phyloP scores from a whole-genome alignment of 176 grass and related monocot genomes.

The Lolium perenne region DNA sequence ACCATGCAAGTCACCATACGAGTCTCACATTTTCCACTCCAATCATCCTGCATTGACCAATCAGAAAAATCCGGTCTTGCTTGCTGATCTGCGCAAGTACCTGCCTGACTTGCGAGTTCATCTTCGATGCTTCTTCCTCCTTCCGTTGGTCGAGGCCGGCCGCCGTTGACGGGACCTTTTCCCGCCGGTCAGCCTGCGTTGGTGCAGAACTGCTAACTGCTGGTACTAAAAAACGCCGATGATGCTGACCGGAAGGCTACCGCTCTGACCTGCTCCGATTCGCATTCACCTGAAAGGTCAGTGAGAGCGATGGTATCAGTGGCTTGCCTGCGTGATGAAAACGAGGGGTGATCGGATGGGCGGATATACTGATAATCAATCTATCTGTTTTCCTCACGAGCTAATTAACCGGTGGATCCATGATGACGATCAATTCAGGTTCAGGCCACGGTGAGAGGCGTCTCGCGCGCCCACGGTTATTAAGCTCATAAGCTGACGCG shows the following conservation, averaged over 20 bases:
- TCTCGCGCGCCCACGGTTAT: not conserved
- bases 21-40: too few relatives aligned
- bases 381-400: not conserved
- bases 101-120: conserved; percentile 36
- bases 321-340: conserved; percentile 42
- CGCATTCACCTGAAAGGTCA: conserved; percentile 11
- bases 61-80: too few relatives aligned
- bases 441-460: not conserved
- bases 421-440: not conserved
- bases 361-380: not conserved
- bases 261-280: not conserved
- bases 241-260: conserved; percentile 12
- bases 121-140: not conserved
- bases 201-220: too few relatives aligned
- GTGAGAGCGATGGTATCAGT: not conserved
- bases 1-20: too few relatives aligned
- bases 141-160: too few relatives aligned
- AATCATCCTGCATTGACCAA: too few relatives aligned
- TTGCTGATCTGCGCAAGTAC: not conserved
- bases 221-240: not conserved
- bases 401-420: not conserved
- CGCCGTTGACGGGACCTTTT: too few relatives aligned
- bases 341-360: not conserved
- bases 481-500: too few relatives aligned
- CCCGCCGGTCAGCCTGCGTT: too few relatives aligned